Evolutionary conservation across 352 stramenopile genomes (phyloP).

Genomic region (Phytophthora cryptogea): DNA sequence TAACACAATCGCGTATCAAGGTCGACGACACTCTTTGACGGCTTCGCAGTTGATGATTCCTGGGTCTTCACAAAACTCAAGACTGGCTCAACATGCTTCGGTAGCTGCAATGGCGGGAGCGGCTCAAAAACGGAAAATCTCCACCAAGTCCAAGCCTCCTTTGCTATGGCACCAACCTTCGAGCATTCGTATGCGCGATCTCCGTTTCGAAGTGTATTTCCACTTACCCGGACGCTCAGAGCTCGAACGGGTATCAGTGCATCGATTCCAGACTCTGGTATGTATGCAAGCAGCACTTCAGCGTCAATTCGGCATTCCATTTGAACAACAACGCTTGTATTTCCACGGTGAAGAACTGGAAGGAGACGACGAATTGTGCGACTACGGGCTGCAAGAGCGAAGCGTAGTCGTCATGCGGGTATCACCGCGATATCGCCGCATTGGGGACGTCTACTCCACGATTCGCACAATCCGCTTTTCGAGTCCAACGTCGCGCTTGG

Average conservation of each 20-base stretch:
- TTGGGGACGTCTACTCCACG: conserved; percentile 68
- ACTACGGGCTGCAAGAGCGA: conserved; percentile 59
- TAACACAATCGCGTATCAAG: conserved; percentile 12
- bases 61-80: conserved; percentile 3
- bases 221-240: conserved; percentile 40
- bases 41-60: conserved; percentile 6
- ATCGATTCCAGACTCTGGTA: conserved; percentile 53
- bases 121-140: conserved; percentile 16
- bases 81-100: conserved; percentile 20
- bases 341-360: conserved; percentile 61
- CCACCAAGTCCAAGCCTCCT: neutral
- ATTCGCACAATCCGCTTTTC: conserved; percentile 62
- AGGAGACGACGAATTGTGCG: conserved; percentile 60
- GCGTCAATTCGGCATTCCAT: conserved; percentile 57
- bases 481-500: conserved; percentile 19
- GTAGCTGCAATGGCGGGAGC: conserved; percentile 15
- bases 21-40: conserved; percentile 6
- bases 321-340: conserved; percentile 67
- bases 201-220: conserved; percentile 60
- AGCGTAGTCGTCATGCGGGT: conserved; percentile 54
- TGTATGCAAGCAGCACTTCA: conserved; percentile 60
- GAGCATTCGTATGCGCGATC: conserved; percentile 23
- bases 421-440: conserved; percentile 53
- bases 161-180: conserved; percentile 29
- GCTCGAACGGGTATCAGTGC: conserved; percentile 44